Evolutionary conservation across 257 asterid genomes (phyloP), one percentile per base, ranked within the genome.

Genomic region (Solanum bulbocastanum): DNA sequence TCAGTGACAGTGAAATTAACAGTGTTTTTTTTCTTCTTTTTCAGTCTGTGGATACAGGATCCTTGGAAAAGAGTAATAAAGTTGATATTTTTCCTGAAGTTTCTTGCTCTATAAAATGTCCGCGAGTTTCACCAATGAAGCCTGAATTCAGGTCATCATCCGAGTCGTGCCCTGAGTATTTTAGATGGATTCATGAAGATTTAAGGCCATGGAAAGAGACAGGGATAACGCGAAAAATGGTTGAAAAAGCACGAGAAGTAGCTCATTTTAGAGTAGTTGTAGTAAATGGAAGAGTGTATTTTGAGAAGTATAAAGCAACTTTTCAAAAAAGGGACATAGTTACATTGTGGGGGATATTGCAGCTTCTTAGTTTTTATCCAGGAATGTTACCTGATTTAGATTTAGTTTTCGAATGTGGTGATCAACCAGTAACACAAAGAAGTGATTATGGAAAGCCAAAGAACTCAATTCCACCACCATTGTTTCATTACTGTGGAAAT

Each of bases 111-210:
- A 90, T 65, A 72, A 91, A 90, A 25, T 96, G 98, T 84, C 90
- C 94, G 10, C 87, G 89, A 82, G 90, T 86, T 58, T 18, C 92
- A 69, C 90, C 89, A 37, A 35, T 18, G 9, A 36, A 83, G 39
- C 88, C 18, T 66, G 71, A 49, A 71, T 74, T 7, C 60, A 88
- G 30, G 13, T 42, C 91, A 40, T 37, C 91, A 23, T 11, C 86
- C 3, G 87, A 81, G n/a, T 85, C 88, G 1, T 96, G 99, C 75
- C 98, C 98, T 0, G 96, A 92, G 6, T 95, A 95, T 92, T 95
- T 96, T 87, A 91, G 86, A 84, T 96, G 99, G 99, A 95, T 96
- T 85, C 98, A 96, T 36, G 96, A 96, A 88, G 99, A 96, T 87
- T 91, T 96, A 87, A 88, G 84, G 87, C 96, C 98, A 5, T 96